phyloP scores from a whole-genome alignment of 305 asterid species.

The Solanum hybrid region DNA sequence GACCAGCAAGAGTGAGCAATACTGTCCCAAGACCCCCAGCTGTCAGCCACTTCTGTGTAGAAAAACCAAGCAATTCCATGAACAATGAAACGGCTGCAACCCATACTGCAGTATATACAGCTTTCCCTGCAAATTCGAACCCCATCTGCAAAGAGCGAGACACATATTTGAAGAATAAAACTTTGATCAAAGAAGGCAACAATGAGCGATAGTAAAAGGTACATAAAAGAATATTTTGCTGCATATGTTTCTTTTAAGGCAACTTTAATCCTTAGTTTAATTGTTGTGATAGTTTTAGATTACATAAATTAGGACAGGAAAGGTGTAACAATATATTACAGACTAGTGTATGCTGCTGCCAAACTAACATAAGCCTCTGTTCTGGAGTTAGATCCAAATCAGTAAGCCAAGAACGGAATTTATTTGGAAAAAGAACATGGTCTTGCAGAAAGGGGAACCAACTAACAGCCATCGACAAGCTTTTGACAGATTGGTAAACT shows the following conservation, averaged over 20 bases:
- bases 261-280: background rate
- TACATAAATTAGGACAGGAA: background rate
- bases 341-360: background rate
- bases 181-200: background rate
- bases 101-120: slow-evolving; percentile 87
- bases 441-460: background rate
- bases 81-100: slow-evolving; percentile 87
- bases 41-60: slow-evolving; percentile 92
- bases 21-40: slow-evolving; percentile 99
- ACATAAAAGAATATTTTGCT: background rate
- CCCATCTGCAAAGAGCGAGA: slow-evolving; percentile 52
- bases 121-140: slow-evolving; percentile 83
- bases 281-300: background rate
- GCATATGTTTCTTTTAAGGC: background rate
- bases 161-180: background rate
- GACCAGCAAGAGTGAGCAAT: slow-evolving; percentile 94
- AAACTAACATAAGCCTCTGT: background rate
- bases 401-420: background rate
- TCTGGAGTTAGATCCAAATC: background rate
- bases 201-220: background rate
- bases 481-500: background rate
- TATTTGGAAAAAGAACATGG: background rate
- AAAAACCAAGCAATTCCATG: slow-evolving; percentile 97
- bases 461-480: background rate
- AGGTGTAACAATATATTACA: background rate